These are phyloP conservation scores for Kockiozyma suomiensis DNA, from an alignment of 805 yeast genomes.

Conservation along the genomic window DNA sequence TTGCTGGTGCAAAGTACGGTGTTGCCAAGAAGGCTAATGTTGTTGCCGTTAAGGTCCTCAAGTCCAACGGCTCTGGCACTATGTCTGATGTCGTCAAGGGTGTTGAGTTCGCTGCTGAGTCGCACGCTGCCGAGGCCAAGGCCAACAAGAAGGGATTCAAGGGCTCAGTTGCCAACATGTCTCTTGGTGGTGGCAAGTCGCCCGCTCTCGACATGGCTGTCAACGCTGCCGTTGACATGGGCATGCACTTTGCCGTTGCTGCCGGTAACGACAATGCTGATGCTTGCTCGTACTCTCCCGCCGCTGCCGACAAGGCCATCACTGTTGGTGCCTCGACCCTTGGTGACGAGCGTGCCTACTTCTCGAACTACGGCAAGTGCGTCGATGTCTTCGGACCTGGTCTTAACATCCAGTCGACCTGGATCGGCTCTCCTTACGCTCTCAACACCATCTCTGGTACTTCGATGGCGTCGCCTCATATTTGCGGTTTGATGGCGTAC, in stretches of 20 bases:
- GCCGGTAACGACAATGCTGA: conserved; percentile 66
- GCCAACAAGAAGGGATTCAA: conserved; percentile 50
- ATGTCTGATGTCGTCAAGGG: conserved; percentile 66
- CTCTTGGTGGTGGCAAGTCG: conserved; percentile 61
- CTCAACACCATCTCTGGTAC: conserved; percentile 61
- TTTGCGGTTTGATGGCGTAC: conserved; percentile 59
- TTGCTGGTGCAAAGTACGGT: conserved; percentile 60
- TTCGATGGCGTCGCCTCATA: conserved; percentile 66
- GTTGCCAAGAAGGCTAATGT: conserved; percentile 61
- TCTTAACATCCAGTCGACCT: conserved; percentile 58
- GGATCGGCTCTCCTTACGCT: conserved; percentile 55
- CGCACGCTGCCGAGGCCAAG: conserved; percentile 48
- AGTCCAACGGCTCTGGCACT: conserved; percentile 61
- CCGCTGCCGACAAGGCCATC: conserved; percentile 64
- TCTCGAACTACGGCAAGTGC: conserved; percentile 94
- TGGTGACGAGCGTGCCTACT: conserved; percentile 87
- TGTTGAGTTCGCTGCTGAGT: conserved; percentile 59
- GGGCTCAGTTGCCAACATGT: conserved; percentile 66
- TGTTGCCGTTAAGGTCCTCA: conserved; percentile 63
- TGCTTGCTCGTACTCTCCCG: conserved; percentile 64
- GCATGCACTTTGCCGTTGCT: conserved; percentile 63
- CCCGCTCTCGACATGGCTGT: conserved; percentile 61
- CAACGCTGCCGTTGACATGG: conserved; percentile 59
- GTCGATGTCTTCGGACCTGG: conserved; percentile 98
- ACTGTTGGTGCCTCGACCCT: conserved; percentile 95